Evolutionary conservation across 2,329 filamentous ascomycete genomes (phyloP), one percentile per base, ranked within the genome.

Genomic region (Helicocarpus griseus): DNA sequence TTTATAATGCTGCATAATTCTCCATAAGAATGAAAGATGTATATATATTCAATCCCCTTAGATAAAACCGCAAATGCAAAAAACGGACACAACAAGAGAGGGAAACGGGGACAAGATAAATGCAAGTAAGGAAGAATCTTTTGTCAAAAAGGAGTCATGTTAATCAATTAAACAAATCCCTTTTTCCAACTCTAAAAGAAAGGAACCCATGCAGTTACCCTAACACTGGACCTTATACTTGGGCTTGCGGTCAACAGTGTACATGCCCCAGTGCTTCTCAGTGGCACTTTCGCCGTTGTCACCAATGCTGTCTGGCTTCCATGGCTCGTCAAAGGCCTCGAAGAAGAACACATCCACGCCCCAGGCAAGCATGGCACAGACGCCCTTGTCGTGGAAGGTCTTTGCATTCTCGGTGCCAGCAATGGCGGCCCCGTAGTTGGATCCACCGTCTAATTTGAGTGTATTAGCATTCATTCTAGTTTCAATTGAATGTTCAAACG

Each of bases 311-410:
- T 73, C 66, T 50, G 83, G 81, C 78, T 87, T 87, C 80, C 81
- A 85, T 53, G 77, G 72, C 77, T 87, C 84, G 60, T 86, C 83
- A 59, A 85, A 86, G 40, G 83, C 83, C 74, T 87, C 83, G 59
- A 87, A 87, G 69, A 79, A 84, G 71, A 87, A 87, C 51, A 82
- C 78, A 60, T 86, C 85, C 56, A 81, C 74, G 54, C 80, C 81
- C 80, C 81, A 85, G 56, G 73, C 74, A 33, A 85, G 69, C 61
- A 84, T 76, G 48, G 76, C 77, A 66, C 84, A 87, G 61, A 86
- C 77, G 56, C 76, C 80, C 43, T 78, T 65, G 59, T 78, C 69
- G 72, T 76, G 87, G 72, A 80, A 87, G 22, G 68, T 71, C 56
- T 75, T 65, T 26, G 82, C 82, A 60, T 82, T 80, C 29, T 73